These are phyloP conservation scores for Phialocephala subalpina DNA, from an alignment of 2,329 filamentous ascomycete species.

Conservation along the genomic window DNA sequence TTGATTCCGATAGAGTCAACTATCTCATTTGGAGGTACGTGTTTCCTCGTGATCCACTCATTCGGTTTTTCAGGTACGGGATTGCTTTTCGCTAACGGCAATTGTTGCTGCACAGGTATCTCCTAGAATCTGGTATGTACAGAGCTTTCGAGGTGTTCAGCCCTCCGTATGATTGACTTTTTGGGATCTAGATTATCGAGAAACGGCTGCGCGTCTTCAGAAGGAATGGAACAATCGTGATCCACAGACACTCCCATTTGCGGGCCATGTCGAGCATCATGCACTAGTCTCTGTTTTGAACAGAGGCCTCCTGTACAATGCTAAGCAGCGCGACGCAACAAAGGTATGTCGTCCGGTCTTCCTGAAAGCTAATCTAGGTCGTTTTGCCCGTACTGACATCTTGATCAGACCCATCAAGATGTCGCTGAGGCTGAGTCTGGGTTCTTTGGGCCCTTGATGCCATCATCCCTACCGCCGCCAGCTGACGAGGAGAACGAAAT, in stretches of 20 bases:
- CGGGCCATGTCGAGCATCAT: slow-evolving; percentile 70
- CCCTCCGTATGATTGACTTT: slow-evolving; percentile 21
- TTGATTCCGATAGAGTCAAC: slow-evolving; percentile 74
- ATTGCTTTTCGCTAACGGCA: slow-evolving; percentile 41
- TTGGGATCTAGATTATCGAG: slow-evolving; percentile 65
- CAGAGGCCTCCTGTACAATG: slow-evolving; percentile 68
- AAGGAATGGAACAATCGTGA: slow-evolving; percentile 72
- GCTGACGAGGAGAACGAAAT: slow-evolving; percentile 42
- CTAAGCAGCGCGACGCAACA: slow-evolving; percentile 59
- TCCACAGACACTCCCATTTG: slow-evolving; percentile 70
- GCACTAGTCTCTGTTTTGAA: slow-evolving; percentile 70
- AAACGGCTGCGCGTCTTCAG: slow-evolving; percentile 72
- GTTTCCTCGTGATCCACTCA: slow-evolving; percentile 42
- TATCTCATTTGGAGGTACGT: slow-evolving; percentile 76
- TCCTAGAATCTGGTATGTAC: slow-evolving; percentile 45
- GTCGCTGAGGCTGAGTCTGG: slow-evolving; percentile 33
- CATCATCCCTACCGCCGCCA: slow-evolving; percentile 34
- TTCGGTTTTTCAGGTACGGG: slow-evolving; percentile 38
- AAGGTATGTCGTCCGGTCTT: slow-evolving; percentile 37
- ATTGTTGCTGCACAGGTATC: slow-evolving; percentile 43
- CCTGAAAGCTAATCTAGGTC: slow-evolving; percentile 18
- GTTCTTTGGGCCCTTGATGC: slow-evolving; percentile 45
- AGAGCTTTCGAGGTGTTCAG: slow-evolving; percentile 16
- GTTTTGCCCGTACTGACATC: slow-evolving; percentile 16
- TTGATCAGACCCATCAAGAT: slow-evolving; percentile 27